Conservation (phyloP, 2,329 filamentous ascomycete species). For the Neurospora crassa region DNA sequence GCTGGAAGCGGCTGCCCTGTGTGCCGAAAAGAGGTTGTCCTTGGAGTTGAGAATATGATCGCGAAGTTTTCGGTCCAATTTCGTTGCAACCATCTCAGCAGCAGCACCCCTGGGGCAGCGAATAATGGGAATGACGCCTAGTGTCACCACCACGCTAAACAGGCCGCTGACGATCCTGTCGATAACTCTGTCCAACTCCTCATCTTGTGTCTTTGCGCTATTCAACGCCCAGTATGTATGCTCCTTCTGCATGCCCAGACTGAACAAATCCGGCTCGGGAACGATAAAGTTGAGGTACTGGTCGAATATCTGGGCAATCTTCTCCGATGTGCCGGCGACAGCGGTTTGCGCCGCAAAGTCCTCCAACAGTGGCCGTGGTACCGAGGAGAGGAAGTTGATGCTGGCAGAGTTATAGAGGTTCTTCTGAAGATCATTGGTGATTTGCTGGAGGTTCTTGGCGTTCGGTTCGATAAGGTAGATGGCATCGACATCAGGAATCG, state of each 20-base stretch:
- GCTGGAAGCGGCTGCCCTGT: constrained; percentile 43
- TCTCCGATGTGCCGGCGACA: constrained; percentile 72
- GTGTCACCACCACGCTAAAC: constrained; percentile 95
- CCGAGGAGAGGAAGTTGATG: constrained; percentile 92
- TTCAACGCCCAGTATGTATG: constrained; percentile 95
- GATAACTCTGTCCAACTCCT: constrained; percentile 76
- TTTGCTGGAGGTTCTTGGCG: constrained; percentile 65
- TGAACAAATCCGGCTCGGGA: constrained; percentile 90
- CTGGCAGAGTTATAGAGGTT: constrained; percentile 89
- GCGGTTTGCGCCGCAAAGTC: constrained; percentile 90
- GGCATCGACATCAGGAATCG: constrained; percentile 92
- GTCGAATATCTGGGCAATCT: constrained; percentile 87
- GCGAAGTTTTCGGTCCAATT: constrained; percentile 87
- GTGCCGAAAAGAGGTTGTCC: constrained; percentile 80
- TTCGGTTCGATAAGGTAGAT: constrained; percentile 95
- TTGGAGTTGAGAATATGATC: constrained; percentile 97
- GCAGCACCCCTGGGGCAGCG: constrained; percentile 85
- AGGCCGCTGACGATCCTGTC: constrained; percentile 90
- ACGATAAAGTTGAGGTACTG: constrained; percentile 98
- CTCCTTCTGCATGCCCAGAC: constrained; percentile 80
- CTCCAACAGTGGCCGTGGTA: constrained; percentile 82
- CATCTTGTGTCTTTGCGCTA: constrained; percentile 81
- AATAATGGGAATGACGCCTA: constrained; percentile 75
- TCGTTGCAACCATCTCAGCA: constrained; percentile 87
- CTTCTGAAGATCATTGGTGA: constrained; percentile 77